These are phyloP conservation scores for Wickerhamomyces subpelliculosus DNA, from an alignment of 805 yeast genomes.

Conservation along the genomic window DNA sequence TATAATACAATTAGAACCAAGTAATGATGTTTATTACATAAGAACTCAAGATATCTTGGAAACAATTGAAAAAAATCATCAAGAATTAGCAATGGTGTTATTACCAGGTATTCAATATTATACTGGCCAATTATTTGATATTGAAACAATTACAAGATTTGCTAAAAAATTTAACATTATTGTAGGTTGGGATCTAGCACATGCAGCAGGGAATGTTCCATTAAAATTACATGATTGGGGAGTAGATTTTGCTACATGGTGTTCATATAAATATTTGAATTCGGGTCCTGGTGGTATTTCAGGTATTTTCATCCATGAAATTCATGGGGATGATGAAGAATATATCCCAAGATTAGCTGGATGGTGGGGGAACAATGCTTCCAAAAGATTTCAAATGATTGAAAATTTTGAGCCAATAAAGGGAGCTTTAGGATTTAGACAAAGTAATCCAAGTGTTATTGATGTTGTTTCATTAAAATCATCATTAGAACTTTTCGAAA, in stretches of 20 bases:
- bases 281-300: slow-evolving; percentile 94
- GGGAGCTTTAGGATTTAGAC: slow-evolving; percentile 86
- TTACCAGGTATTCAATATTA: slow-evolving; percentile 89
- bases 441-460: slow-evolving; percentile 84
- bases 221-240: slow-evolving; percentile 77
- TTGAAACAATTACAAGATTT: slow-evolving; percentile 55
- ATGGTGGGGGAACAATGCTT: slow-evolving; percentile 91
- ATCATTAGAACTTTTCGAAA: slow-evolving; percentile 53
- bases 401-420: slow-evolving; percentile 71
- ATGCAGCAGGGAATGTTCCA: slow-evolving; percentile 85
- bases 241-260: slow-evolving; percentile 93
- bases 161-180: slow-evolving; percentile 48
- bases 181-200: slow-evolving; percentile 95
- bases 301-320: slow-evolving; percentile 73
- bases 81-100: slow-evolving; percentile 64
- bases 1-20: slow-evolving; percentile 58
- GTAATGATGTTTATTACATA: slow-evolving; percentile 48
- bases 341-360: slow-evolving; percentile 76
- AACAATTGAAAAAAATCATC: slow-evolving; percentile 47
- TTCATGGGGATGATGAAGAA: slow-evolving; percentile 22
- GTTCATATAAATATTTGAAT: slow-evolving; percentile 86
- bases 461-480: slow-evolving; percentile 71
- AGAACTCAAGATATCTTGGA: slow-evolving; percentile 57
- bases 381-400: slow-evolving; percentile 70
- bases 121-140: slow-evolving; percentile 83